Evolutionary conservation across 192 early-diverging fungal species (phyloP).

Genomic region (Linderina pennispora): DNA sequence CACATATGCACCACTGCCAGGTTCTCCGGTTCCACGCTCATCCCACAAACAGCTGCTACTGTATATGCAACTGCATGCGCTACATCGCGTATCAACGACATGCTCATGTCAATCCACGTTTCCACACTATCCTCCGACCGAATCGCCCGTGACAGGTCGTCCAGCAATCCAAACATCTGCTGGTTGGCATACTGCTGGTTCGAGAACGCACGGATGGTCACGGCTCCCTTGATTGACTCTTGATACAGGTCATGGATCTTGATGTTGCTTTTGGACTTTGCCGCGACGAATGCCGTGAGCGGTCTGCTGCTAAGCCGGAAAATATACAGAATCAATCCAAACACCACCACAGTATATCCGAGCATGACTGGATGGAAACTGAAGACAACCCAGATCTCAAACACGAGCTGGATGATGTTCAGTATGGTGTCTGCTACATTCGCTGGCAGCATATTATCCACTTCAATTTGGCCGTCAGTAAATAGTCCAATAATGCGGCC

Average conservation of each 20-base stretch:
- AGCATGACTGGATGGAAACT: conserved; percentile 60
- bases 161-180: conserved; percentile 2
- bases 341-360: conserved; percentile 42
- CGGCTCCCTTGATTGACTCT: conserved; percentile 58
- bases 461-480: conserved; percentile 53
- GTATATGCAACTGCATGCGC: conserved; percentile 10
- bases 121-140: conserved; percentile 24
- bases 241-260: conserved; percentile 57
- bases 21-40: no score
- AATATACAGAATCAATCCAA: conserved; percentile 28
- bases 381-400: conserved; percentile 55
- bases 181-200: neutral
- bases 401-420: conserved; percentile 59
- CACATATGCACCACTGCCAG: conserved; percentile 16
- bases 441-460: conserved; percentile 58
- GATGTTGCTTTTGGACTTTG: conserved; percentile 8
- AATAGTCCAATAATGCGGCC: conserved; percentile 64
- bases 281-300: conserved; percentile 1
- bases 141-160: neutral
- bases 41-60: neutral
- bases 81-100: conserved; percentile 22
- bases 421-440: conserved; percentile 55
- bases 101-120: conserved; percentile 39
- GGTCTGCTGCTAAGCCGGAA: conserved; percentile 2
- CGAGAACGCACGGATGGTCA: conserved; percentile 62